Conservation (phyloP, 208 protist species). For the Acanthamoeba quina region DNA sequence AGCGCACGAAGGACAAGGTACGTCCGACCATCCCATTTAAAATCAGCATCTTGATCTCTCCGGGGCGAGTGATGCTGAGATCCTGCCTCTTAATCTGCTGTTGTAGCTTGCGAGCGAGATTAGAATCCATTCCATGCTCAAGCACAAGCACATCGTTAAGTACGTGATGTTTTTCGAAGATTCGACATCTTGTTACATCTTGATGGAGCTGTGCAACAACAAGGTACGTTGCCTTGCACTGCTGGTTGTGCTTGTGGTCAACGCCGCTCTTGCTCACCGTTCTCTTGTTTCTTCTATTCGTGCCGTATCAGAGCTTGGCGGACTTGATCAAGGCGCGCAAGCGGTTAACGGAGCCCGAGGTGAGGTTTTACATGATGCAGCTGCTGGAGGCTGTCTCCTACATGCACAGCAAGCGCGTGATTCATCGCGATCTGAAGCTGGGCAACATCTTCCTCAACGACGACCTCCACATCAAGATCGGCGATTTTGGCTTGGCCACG, state of each 20-base stretch:
- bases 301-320: constrained; percentile 94
- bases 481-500: constrained; percentile 95
- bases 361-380: constrained; percentile 96
- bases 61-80: not conserved
- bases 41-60: not conserved
- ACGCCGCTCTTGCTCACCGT: not conserved
- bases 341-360: constrained; percentile 94
- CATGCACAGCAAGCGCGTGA: constrained; percentile 96
- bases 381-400: constrained; percentile 95
- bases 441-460: constrained; percentile 95
- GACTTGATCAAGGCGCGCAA: constrained; percentile 95
- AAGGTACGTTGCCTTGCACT: constrained; percentile 73
- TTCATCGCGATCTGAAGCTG: constrained; percentile 98
- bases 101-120: constrained; percentile 96
- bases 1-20: constrained; percentile 96
- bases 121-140: constrained; percentile 96
- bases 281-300: not conserved
- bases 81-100: not conserved
- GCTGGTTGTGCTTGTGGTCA: not conserved
- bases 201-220: constrained; percentile 98
- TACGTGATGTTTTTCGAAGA: constrained; percentile 98
- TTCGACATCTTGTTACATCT: constrained; percentile 97
- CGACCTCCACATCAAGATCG: constrained; percentile 92
- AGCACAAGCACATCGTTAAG: constrained; percentile 97
- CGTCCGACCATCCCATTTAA: not conserved